Conservation (phyloP, 2,329 filamentous ascomycete species). For the Monosporascus sp. region DNA sequence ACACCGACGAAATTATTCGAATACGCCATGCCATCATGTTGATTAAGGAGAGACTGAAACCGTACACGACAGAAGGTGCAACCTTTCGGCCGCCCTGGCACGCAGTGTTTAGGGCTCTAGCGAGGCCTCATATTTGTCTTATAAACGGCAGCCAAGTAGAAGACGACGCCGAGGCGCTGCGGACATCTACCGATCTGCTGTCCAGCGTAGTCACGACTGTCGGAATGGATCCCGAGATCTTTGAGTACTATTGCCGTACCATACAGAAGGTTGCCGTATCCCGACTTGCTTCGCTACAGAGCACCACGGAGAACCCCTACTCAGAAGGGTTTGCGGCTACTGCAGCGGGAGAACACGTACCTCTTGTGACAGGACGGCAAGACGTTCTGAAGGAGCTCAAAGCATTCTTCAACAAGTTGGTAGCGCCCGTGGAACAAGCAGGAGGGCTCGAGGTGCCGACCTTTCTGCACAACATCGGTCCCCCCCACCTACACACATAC, state of each 20-base stretch:
- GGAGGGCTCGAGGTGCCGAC: constrained; percentile 15
- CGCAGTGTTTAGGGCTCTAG: constrained; percentile 33
- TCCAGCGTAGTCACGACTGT: constrained; percentile 19
- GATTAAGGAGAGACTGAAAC: constrained; percentile 19
- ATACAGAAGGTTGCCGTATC: constrained; percentile 24
- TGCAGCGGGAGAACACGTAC: neutral
- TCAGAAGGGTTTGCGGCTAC: neutral
- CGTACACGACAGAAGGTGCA: constrained; percentile 18
- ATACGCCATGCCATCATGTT: constrained; percentile 32
- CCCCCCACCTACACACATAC: constrained; percentile 50
- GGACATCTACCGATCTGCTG: constrained; percentile 26
- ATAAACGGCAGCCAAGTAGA: constrained; percentile 14
- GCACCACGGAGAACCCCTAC: neutral
- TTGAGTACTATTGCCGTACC: constrained; percentile 30
- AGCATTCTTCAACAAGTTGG: constrained; percentile 18
- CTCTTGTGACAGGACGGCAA: constrained; percentile 7
- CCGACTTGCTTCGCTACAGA: constrained; percentile 8
- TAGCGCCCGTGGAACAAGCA: constrained; percentile 14
- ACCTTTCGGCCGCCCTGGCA: constrained; percentile 37
- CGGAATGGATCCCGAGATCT: constrained; percentile 29
- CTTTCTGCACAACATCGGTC: constrained; percentile 38
- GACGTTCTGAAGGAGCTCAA: constrained; percentile 5
- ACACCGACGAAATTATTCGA: constrained; percentile 11
- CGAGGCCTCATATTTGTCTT: constrained; percentile 26
- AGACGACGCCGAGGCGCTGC: constrained; percentile 25